phyloP scores from a whole-genome alignment of 2,329 filamentous ascomycete genomes.

The Harringtonia lauricola region DNA sequence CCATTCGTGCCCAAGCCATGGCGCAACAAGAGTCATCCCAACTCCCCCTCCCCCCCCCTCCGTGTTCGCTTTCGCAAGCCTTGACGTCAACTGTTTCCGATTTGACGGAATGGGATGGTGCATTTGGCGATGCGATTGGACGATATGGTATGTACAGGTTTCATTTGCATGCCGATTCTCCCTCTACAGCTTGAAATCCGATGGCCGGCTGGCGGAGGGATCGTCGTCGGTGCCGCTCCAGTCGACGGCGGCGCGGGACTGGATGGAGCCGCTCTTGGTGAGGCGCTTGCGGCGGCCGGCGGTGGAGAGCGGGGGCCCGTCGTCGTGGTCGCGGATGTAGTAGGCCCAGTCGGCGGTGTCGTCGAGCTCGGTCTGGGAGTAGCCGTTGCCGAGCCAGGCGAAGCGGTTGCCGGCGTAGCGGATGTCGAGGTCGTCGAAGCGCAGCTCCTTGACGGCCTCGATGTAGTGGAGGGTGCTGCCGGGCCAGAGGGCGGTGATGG shows the following conservation, averaged over 20 bases:
- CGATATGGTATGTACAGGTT: no score
- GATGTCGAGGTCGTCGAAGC: conserved; percentile 22
- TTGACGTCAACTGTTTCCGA: no score
- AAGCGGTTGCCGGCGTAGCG: conserved; percentile 12
- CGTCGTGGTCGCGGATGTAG: conserved; percentile 9
- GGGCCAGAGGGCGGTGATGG: conserved; percentile 8
- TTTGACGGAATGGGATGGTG: no score
- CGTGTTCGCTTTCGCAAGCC: no score
- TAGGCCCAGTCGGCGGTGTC: conserved; percentile 23
- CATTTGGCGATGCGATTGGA: no score
- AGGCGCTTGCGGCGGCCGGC: conserved; percentile 3
- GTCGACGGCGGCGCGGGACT: no score
- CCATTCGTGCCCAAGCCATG: no score
- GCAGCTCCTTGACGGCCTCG: conserved; percentile 16
- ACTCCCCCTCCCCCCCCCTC: no score
- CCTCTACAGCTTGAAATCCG: neutral
- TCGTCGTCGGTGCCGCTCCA: no score
- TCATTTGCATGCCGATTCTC: no score
- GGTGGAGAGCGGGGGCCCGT: conserved; percentile 8
- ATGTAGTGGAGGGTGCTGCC: conserved; percentile 5
- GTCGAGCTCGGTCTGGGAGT: conserved; percentile 30
- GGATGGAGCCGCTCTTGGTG: no score
- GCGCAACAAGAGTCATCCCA: no score
- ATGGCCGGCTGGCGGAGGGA: conserved; percentile 3
- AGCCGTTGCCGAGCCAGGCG: conserved; percentile 22